These are phyloP conservation scores for Candida ipomoeae DNA, from an alignment of 805 yeast species.

Conservation along the genomic window DNA sequence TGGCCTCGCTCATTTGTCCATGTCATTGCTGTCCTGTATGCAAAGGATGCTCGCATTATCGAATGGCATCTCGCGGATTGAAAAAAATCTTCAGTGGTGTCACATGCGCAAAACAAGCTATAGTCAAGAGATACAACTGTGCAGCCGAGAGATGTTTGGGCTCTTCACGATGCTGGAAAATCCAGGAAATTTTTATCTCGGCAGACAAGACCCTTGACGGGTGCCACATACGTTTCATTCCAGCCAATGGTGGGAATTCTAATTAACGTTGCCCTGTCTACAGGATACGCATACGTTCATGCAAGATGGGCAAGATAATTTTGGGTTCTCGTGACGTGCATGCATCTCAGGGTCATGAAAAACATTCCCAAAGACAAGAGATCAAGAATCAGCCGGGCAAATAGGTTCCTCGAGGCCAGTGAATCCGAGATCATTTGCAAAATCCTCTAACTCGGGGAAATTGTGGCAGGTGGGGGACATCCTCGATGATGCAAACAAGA, in stretches of 20 bases:
- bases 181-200: neutral
- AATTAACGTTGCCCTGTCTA: neutral
- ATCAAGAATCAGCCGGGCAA: neutral
- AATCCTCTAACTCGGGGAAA: too few species aligned
- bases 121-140: too few species aligned
- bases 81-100: neutral
- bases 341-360: neutral
- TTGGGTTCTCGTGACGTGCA: neutral
- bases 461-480: neutral
- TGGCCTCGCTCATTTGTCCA: neutral
- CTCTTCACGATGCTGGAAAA: neutral
- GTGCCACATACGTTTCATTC: too few species aligned
- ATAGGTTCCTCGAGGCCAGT: neutral
- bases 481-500: neutral
- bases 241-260: slow-evolving; percentile 1
- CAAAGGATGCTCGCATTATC: neutral
- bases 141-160: neutral
- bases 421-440: neutral
- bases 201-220: neutral
- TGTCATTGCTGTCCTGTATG: neutral
- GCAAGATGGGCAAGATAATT: slow-evolving; percentile 4
- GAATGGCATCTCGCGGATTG: slow-evolving; percentile 5
- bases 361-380: too few species aligned
- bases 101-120: neutral
- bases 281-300: neutral